These are phyloP conservation scores for Lablab purpureus DNA, from an alignment of 306 rosid species.

Conservation along the genomic window DNA sequence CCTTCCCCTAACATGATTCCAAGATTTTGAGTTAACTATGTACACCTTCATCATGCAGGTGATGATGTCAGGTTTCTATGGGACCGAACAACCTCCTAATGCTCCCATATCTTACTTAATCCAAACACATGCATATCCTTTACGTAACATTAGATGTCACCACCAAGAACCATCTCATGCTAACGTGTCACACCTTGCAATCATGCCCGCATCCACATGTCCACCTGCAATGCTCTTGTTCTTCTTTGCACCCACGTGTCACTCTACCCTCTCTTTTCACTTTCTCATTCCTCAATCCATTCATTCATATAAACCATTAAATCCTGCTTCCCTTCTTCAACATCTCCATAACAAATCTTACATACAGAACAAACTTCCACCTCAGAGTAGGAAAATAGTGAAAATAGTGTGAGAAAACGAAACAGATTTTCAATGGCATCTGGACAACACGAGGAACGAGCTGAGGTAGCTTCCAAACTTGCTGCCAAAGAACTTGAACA, in stretches of 20 bases:
- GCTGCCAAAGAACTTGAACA: constrained; percentile 66
- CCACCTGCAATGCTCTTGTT: not conserved
- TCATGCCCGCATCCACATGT: constrained; percentile 28
- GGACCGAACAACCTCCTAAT: not conserved
- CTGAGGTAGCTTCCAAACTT: constrained; percentile 59
- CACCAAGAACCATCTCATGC: not conserved
- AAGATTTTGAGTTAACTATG: not conserved
- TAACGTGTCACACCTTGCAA: constrained; percentile 38
- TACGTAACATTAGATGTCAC: constrained; percentile 21
- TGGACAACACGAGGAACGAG: constrained; percentile 54
- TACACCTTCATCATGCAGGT: not conserved
- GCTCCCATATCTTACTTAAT: not conserved
- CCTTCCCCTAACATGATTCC: not conserved
- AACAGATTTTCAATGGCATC: constrained; percentile 36
- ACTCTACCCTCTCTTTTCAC: not conserved
- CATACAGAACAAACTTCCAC: not conserved
- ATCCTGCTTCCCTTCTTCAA: not conserved
- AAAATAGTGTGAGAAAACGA: too few species aligned
- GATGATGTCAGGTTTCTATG: not conserved
- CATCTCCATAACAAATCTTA: not conserved
- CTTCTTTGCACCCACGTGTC: constrained; percentile 34
- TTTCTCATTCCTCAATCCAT: not conserved
- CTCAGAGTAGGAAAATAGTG: not conserved
- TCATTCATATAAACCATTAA: not conserved
- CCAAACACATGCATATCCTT: not conserved